These are phyloP conservation scores for Xerophyta viscosa DNA, from an alignment of 106 monocot genomes.

Conservation along the genomic window DNA sequence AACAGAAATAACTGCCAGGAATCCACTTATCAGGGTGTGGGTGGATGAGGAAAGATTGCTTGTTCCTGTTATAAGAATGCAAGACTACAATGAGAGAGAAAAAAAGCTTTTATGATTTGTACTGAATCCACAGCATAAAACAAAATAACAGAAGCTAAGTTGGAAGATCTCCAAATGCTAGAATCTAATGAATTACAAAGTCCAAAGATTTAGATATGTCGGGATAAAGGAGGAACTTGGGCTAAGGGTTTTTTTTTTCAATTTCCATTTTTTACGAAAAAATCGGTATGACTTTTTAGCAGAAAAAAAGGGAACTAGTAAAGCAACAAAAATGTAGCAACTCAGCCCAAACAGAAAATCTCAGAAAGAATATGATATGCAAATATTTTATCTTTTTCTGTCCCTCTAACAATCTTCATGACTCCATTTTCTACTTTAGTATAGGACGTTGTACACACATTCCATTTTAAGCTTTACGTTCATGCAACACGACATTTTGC, in stretches of 20 bases:
- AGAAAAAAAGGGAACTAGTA: neutral
- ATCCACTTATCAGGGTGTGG: conserved; percentile 57
- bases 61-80: conserved; percentile 30
- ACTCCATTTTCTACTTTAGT: too few species aligned
- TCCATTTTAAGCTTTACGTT: neutral
- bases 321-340: too few species aligned
- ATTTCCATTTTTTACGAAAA: neutral
- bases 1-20: conserved; percentile 62
- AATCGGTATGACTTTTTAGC: neutral
- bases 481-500: too few species aligned
- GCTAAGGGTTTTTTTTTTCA: too few species aligned
- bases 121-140: neutral
- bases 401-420: neutral
- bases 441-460: too few species aligned
- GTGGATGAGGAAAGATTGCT: conserved; percentile 47
- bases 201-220: neutral
- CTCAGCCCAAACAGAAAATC: too few species aligned
- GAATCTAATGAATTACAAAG: neutral
- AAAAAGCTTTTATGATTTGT: neutral
- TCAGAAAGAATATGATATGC: neutral
- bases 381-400: neutral
- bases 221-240: too few species aligned
- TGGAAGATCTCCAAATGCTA: too few species aligned
- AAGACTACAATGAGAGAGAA: neutral
- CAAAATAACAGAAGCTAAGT: neutral